A percentile compares a stretch with the other conserved stretches of the same genome.
These are phyloP conservation scores for Trametes cubensis DNA, from an alignment of 768 basidiomycete genomes.

Conservation along the genomic window DNA sequence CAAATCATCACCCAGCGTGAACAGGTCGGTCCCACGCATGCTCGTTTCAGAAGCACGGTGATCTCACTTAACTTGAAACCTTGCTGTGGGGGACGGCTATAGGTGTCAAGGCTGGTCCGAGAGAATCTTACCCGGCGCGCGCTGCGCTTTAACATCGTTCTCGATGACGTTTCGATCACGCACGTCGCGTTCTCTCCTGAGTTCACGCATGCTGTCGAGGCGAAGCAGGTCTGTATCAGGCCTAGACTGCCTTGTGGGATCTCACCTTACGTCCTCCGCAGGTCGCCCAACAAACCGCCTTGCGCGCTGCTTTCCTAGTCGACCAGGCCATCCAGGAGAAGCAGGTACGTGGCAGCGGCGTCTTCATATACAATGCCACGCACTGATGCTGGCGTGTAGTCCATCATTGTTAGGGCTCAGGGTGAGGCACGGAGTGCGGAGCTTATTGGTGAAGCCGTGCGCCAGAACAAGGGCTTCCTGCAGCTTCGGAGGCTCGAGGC, in stretches of 20 bases:
- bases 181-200: slow-evolving; percentile 98
- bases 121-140: slow-evolving; percentile 91
- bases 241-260: slow-evolving; percentile 6
- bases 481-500: slow-evolving; percentile 93
- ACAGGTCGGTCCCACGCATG: slow-evolving; percentile 55
- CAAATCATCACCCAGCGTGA: slow-evolving; percentile 98
- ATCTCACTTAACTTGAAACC: not conserved
- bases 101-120: slow-evolving; percentile 94
- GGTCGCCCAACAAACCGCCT: slow-evolving; percentile 99
- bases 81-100: slow-evolving; percentile 15
- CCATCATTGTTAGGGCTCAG: slow-evolving; percentile 96
- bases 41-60: slow-evolving; percentile 1
- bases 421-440: slow-evolving; percentile 96
- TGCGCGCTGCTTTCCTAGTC: slow-evolving; percentile 96
- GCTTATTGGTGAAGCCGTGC: slow-evolving; percentile 94
- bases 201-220: slow-evolving; percentile 95
- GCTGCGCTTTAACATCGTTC: slow-evolving; percentile 83
- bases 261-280: slow-evolving; percentile 37
- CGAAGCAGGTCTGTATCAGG: slow-evolving; percentile 67
- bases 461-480: slow-evolving; percentile 95
- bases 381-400: slow-evolving; percentile 49
- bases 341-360: slow-evolving; percentile 51
- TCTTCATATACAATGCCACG: not conserved
- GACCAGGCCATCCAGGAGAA: slow-evolving; percentile 99
- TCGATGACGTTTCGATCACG: slow-evolving; percentile 98